These are phyloP conservation scores for Hypoxylon trugodes DNA, from an alignment of 495 filamentous ascomycete genomes.

Conservation along the genomic window DNA sequence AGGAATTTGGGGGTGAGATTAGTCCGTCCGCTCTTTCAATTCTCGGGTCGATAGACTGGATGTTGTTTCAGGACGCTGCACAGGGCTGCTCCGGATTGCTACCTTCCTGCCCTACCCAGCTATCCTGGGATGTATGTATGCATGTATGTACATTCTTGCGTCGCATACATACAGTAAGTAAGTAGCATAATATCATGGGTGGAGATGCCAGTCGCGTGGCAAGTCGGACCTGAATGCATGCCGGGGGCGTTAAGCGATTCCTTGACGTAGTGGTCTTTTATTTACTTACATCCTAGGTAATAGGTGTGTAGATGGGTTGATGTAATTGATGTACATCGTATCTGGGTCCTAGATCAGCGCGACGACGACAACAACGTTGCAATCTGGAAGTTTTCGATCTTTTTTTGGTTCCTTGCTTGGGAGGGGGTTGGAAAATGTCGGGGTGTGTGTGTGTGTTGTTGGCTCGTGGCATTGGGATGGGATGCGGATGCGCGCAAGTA, in stretches of 20 bases:
- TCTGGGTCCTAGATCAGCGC: no score
- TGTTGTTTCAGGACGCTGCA: conserved; percentile 30
- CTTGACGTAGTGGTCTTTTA: no score
- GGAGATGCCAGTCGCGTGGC: conserved; percentile 5
- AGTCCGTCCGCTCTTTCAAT: no score
- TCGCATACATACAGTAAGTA: conserved; percentile 9
- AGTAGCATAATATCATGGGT: no score
- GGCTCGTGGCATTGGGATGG: not conserved
- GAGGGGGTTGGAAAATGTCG: not conserved
- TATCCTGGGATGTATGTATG: conserved; percentile 27
- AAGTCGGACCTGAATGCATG: conserved; percentile 1
- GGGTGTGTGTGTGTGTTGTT: not conserved
- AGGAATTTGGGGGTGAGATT: not conserved
- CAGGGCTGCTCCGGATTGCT: conserved; percentile 23
- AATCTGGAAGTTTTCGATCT: not conserved
- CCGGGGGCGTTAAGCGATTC: conserved; percentile 9
- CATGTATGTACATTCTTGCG: no score
- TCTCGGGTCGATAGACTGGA: conserved; percentile 11
- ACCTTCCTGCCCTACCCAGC: not conserved
- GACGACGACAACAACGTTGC: conserved; percentile 3
- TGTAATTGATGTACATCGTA: no score
- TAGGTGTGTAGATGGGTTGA: no score
- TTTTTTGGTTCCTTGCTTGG: conserved; percentile 18
- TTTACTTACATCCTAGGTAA: no score
- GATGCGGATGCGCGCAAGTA: no score